Conservation (phyloP, 305 asterid species). For the Ilex paraguariensis region DNA sequence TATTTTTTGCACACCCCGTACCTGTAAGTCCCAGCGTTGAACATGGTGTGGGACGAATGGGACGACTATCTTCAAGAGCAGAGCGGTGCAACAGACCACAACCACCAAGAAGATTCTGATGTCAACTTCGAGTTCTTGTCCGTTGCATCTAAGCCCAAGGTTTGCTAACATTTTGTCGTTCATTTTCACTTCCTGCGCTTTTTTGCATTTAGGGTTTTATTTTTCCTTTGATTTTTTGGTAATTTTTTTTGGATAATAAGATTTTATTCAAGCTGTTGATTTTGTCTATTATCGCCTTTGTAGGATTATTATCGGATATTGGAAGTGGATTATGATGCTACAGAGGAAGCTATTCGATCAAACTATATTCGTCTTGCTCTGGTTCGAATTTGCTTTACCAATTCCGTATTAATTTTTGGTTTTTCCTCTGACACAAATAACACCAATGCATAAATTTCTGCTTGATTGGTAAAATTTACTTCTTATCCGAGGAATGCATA, state of each 20-base stretch:
- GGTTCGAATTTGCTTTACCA: conserved; percentile 35
- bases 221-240: conserved; percentile 1
- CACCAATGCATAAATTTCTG: no score
- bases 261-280: background rate
- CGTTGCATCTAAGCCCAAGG: conserved; percentile 69
- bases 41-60: conserved; percentile 78
- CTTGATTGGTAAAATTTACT: no score
- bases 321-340: conserved; percentile 84
- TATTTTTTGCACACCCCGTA: no score
- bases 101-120: conserved; percentile 26
- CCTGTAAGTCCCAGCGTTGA: no score
- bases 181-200: no score
- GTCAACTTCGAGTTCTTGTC: conserved; percentile 64
- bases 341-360: conserved; percentile 82
- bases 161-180: no score
- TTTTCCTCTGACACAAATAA: no score
- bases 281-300: background rate
- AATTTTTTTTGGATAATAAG: background rate
- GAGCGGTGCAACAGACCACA: conserved; percentile 28
- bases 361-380: conserved; percentile 83
- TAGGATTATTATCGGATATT: conserved; percentile 80
- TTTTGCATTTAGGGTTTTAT: background rate
- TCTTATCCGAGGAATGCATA: no score
- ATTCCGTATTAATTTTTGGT: no score
- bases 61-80: conserved; percentile 26